Evolutionary conservation across 2,329 filamentous ascomycete species (phyloP).

Genomic region (Penicillium sp.): DNA sequence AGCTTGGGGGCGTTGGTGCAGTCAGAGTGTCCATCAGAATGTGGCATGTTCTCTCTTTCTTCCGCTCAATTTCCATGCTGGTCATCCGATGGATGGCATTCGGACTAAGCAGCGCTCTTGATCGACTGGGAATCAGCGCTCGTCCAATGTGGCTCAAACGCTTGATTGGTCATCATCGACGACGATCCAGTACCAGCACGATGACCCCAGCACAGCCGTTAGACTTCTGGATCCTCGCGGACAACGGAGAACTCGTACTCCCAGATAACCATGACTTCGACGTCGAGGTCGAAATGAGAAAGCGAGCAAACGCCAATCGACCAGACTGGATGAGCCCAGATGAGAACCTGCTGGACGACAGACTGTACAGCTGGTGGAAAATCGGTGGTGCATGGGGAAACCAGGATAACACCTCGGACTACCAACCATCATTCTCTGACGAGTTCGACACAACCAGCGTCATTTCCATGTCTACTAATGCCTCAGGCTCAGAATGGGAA

Average conservation of each 20-base stretch:
- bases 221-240: conserved; percentile 54
- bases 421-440: conserved; percentile 53
- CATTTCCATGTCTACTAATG: conserved; percentile 60
- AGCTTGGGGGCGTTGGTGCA: conserved; percentile 67
- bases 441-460: conserved; percentile 76
- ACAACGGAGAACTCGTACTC: conserved; percentile 53
- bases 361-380: conserved; percentile 81
- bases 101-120: conserved; percentile 53
- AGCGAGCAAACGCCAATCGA: conserved; percentile 50
- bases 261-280: conserved; percentile 66
- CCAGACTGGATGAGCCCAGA: conserved; percentile 45
- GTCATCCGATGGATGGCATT: conserved; percentile 57
- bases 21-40: conserved; percentile 74
- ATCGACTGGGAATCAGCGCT: conserved; percentile 57
- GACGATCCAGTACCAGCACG: conserved; percentile 14
- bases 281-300: conserved; percentile 73
- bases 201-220: conserved; percentile 28
- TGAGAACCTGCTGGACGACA: conserved; percentile 66
- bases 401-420: conserved; percentile 76
- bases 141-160: conserved; percentile 61
- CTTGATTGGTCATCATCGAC: conserved; percentile 31
- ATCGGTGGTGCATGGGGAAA: conserved; percentile 80
- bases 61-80: conserved; percentile 69
- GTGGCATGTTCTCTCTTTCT: conserved; percentile 68
- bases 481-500: conserved; percentile 49